Conservation (phyloP, 768 basidiomycete genomes). For the Boletus sp. region DNA sequence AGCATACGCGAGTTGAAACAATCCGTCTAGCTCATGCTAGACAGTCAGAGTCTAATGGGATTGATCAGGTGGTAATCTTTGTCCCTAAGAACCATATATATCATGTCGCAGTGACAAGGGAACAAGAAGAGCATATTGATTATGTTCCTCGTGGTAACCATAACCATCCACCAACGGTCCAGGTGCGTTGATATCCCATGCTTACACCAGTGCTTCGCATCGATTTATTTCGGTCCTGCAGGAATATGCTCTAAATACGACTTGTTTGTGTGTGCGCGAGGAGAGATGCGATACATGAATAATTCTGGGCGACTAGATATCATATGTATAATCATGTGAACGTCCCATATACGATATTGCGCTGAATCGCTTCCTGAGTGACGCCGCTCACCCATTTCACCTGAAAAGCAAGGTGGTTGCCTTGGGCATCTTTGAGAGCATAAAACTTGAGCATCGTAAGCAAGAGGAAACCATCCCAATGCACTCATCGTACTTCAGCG, state of each 20-base stretch:
- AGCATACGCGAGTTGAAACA: no score
- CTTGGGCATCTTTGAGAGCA: background rate
- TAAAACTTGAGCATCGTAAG: conserved; percentile 12
- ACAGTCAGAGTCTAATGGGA: no score
- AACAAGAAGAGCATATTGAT: no score
- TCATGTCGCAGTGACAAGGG: no score
- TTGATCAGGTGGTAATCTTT: no score
- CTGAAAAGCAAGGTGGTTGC: background rate
- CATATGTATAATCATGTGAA: background rate
- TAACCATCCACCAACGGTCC: no score
- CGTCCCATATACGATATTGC: background rate
- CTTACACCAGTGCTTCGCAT: no score
- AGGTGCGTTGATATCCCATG: no score
- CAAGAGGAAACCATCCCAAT: background rate
- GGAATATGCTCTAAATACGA: background rate
- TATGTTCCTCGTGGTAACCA: no score
- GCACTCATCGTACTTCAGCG: background rate
- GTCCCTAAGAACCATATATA: no score
- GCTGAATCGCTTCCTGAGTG: conserved; percentile 1
- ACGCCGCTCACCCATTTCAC: conserved; percentile 6
- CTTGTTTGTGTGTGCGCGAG: conserved; percentile 3
- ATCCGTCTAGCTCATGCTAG: no score
- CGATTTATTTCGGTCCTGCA: background rate
- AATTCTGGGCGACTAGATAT: conserved; percentile 5
- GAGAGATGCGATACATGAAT: conserved; percentile 11